Percentiles rank a stretch among this genome's conserved stretches.
These are phyloP conservation scores for Rhodofomes roseus DNA, from an alignment of 1,284 basidiomycete species.

Conservation along the genomic window DNA sequence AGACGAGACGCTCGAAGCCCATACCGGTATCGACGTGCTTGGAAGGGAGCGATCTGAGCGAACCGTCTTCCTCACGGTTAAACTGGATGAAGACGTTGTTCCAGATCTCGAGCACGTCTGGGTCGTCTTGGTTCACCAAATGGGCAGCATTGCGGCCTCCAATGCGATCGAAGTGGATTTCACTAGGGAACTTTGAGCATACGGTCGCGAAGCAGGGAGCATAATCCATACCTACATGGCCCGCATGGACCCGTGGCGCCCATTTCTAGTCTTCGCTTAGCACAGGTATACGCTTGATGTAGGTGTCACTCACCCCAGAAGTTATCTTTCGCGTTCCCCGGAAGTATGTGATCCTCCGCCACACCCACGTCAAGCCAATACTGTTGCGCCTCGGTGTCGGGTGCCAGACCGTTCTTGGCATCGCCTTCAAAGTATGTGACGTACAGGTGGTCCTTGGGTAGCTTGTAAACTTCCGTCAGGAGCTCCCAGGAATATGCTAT, in stretches of 20 bases:
- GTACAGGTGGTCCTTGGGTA: conserved; percentile 90
- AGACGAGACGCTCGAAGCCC: conserved; percentile 98
- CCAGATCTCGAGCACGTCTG: conserved; percentile 98
- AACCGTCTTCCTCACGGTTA: conserved; percentile 90
- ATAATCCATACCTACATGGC: conserved; percentile 71
- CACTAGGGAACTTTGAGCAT: conserved; percentile 43
- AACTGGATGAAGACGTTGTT: conserved; percentile 99
- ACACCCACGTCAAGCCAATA: conserved; percentile 89
- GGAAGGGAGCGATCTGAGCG: conserved; percentile 78
- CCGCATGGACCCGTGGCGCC: conserved; percentile 97
- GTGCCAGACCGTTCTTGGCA: conserved; percentile 77
- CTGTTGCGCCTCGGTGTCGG: conserved; percentile 86
- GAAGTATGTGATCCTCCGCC: conserved; percentile 85
- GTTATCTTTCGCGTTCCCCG: conserved; percentile 96
- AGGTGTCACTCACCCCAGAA: conserved; percentile 80
- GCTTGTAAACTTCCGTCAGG: conserved; percentile 83
- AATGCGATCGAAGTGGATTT: conserved; percentile 96
- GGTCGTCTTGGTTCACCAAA: conserved; percentile 94
- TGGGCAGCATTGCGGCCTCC: conserved; percentile 89
- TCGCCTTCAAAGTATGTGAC: conserved; percentile 99
- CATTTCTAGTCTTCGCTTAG: conserved; percentile 69
- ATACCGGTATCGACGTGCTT: conserved; percentile 99
- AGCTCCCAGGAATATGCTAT: conserved; percentile 93
- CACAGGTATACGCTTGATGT: conserved; percentile 1
- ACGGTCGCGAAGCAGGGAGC: background rate